Percentiles rank a stretch among this genome's conserved stretches.
phyloP scores from a whole-genome alignment of 495 filamentous ascomycete genomes.

The Pyrenula aspistea region DNA sequence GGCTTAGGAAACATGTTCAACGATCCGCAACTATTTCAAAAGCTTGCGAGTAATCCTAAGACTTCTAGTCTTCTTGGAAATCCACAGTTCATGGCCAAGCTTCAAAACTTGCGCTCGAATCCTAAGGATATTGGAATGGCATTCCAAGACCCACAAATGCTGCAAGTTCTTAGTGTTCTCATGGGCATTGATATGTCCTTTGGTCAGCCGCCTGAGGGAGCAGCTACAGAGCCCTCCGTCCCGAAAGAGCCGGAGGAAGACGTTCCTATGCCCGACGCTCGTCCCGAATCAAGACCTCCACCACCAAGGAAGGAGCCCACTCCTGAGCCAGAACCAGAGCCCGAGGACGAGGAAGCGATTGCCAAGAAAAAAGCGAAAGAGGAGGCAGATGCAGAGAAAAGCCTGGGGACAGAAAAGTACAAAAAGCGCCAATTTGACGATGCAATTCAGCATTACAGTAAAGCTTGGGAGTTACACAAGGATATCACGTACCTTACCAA shows the following conservation, averaged over 20 bases:
- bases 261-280: slow-evolving; percentile 63
- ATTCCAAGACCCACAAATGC: slow-evolving; percentile 79
- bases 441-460: slow-evolving; percentile 89
- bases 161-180: slow-evolving; percentile 87
- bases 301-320: slow-evolving; percentile 47
- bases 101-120: slow-evolving; percentile 68
- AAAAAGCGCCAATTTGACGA: slow-evolving; percentile 95
- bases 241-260: slow-evolving; percentile 56
- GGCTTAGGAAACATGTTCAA: slow-evolving; percentile 86
- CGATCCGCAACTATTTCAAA: slow-evolving; percentile 79
- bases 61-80: slow-evolving; percentile 78
- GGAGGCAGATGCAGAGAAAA: slow-evolving; percentile 90
- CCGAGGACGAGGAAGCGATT: slow-evolving; percentile 65
- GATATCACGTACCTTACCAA: slow-evolving; percentile 98
- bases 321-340: slow-evolving; percentile 49
- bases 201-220: slow-evolving; percentile 43
- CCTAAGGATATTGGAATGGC: slow-evolving; percentile 67
- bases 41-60: slow-evolving; percentile 88
- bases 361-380: slow-evolving; percentile 83
- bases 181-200: slow-evolving; percentile 93
- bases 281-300: slow-evolving; percentile 29
- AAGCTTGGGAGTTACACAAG: slow-evolving; percentile 89
- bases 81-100: slow-evolving; percentile 76
- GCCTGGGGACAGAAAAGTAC: slow-evolving; percentile 85
- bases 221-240: slow-evolving; percentile 21